Evolutionary conservation across 495 filamentous ascomycete species (phyloP), one percentile per base, ranked within the genome.

Genomic region (Stereocaulon alpinum): DNA sequence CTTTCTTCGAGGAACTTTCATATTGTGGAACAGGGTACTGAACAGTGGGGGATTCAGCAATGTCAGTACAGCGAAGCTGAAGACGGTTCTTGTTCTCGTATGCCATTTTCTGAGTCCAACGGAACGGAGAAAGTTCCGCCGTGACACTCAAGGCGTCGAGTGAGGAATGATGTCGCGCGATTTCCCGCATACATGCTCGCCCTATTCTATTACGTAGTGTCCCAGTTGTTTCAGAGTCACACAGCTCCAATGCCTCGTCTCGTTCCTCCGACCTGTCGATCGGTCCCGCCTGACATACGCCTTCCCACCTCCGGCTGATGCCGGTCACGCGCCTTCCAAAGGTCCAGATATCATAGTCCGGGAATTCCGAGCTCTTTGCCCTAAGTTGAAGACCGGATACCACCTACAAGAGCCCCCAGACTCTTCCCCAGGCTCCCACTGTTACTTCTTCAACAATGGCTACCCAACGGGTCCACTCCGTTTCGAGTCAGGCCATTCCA

Each of bases 1-100:
- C 22, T 12, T 64, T 40, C 50, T 45, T 14, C 51, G 41, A 20
- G 59, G 59, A n/a, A 57, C 42, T 30, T 62, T 61, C 61, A 61
- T 63, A 1, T 24, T 60, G 3, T 10, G 27, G 11, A 29, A 18
- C 24, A 24, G 24, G 24, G 24, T 37, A 37, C 34, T 37, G 12
- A 37, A 37, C 34, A 37, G 34, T 12, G 12, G 6, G 34, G 7
- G 34, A 9, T 10, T 37, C 7, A 2, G 34, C 3, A 37, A 37
- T 9, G 12, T 6, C 12, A 37, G 34, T 37, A 12, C 7, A 37
- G 34, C 34, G 12, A 37, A 37, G 7, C 7, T 37, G 34, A 2
- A 37, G 34, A 37, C 7, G 34, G 2, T 37, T 12, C 34, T 10
- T 37, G 34, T 37, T 7, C 7, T 37, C 34, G 4, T 10, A 37